A percentile compares a stretch with the other conserved stretches of the same genome.
Conservation (phyloP, 2,329 filamentous ascomycete genomes). For the Beauveria sp. region DNA sequence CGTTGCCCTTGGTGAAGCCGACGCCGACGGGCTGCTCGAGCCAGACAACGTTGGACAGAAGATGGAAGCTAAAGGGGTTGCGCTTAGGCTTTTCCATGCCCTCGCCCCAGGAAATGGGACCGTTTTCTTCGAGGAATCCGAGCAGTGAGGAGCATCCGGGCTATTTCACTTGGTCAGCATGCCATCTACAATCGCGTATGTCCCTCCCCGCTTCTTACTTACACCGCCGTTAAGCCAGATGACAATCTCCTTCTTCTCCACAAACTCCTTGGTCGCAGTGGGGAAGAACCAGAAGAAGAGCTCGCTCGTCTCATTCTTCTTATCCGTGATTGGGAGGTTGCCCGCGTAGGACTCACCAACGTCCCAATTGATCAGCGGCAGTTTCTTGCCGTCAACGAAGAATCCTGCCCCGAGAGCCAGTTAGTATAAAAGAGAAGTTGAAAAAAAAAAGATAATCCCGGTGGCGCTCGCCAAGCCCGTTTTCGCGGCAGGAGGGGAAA, state of each 20-base stretch:
- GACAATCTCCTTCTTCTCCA: conserved; percentile 37
- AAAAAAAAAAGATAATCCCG: neutral
- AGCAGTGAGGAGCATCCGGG: conserved; percentile 56
- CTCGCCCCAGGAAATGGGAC: conserved; percentile 62
- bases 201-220: conserved; percentile 14
- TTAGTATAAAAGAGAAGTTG: neutral
- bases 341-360: conserved; percentile 52
- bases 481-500: neutral
- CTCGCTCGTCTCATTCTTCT: conserved; percentile 30
- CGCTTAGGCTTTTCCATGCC: conserved; percentile 58
- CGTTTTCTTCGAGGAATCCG: conserved; percentile 69
- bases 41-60: conserved; percentile 71
- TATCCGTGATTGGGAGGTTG: conserved; percentile 44
- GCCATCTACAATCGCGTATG: neutral
- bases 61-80: conserved; percentile 68
- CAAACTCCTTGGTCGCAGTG: conserved; percentile 28
- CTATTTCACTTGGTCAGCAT: conserved; percentile 18
- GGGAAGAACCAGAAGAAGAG: conserved; percentile 51
- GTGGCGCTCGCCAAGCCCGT: neutral
- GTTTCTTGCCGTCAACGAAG: conserved; percentile 49
- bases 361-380: conserved; percentile 60
- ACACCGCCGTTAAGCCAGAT: conserved; percentile 39
- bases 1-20: conserved; percentile 59
- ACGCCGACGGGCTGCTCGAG: conserved; percentile 62
- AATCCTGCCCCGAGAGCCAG: conserved; percentile 33